Evolutionary conservation across 2,329 filamentous ascomycete genomes (phyloP), one percentile per base, ranked within the genome.

Genomic region (Ophiostoma pallidulum): DNA sequence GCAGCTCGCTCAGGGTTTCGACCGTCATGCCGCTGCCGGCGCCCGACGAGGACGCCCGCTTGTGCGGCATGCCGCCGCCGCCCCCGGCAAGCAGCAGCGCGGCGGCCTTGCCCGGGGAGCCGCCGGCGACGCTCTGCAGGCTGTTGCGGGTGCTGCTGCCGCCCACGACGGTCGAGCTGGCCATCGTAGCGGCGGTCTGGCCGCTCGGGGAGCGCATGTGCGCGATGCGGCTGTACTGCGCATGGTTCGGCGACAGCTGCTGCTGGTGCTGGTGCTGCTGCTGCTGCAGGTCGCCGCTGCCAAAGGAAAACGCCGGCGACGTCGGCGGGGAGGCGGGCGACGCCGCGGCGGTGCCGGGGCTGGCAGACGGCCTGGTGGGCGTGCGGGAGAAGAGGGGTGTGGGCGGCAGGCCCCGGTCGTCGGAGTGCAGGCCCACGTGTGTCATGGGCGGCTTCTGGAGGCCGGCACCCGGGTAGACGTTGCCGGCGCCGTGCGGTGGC

Each of bases 381-480:
- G 20, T 32, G 8, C 18, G 31, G 13, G 39, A 24, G 29, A 49
- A 52, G n/a, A 22, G 46, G 8, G 53, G 53, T 1, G 49, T 18
- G 6, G 53, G 44, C 26, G 53, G 53, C 13, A 54, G 53, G n/a
- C 53, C 53, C 5, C 41, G 51, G 6, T 50, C 47, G 37, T 45
- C 40, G 3, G n/a, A 24, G 18, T 22, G 31, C 26, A 40, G 18
- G 9, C 24, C 41, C 12, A 31, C 29, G 14, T 44, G 26, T 16
- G 36, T 16, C 3, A 6, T 29, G 20, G 26, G 4, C 20, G 31
- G 43, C n/a, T n/a, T n/a, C n/a, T n/a, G n/a, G n/a, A n/a, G n/a
- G n/a, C n/a, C n/a, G n/a, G n/a, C n/a, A n/a, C n/a, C n/a, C n/a
- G n/a, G n/a, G n/a, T n/a, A n/a, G n/a, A n/a, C n/a, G n/a, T n/a